These are phyloP conservation scores for Hypoxylon sp. DNA, from an alignment of 2,329 filamentous ascomycete genomes.

Conservation along the genomic window DNA sequence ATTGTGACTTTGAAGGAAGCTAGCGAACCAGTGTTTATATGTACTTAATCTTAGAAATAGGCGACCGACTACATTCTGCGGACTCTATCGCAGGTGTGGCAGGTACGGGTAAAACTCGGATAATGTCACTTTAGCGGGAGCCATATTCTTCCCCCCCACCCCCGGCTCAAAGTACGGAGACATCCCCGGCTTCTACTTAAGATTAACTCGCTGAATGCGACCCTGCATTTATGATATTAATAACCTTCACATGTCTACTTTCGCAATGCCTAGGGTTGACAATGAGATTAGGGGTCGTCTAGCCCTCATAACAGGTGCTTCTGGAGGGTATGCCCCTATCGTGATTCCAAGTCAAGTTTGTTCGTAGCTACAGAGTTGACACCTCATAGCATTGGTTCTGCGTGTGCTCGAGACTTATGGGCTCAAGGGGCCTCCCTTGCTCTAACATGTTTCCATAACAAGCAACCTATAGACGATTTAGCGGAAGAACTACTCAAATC, in stretches of 20 bases:
- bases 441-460: slow-evolving; percentile 54
- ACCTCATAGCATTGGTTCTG: slow-evolving; percentile 54
- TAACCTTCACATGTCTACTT: slow-evolving; percentile 10
- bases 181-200: not conserved
- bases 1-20: not conserved
- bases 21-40: too few relatives aligned
- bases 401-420: slow-evolving; percentile 55
- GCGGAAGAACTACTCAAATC: slow-evolving; percentile 49
- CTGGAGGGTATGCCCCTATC: slow-evolving; percentile 52
- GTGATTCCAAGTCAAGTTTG: slow-evolving; percentile 6
- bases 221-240: not conserved
- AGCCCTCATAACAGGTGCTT: slow-evolving; percentile 57
- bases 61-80: not conserved
- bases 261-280: slow-evolving; percentile 52
- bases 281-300: slow-evolving; percentile 55
- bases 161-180: slow-evolving; percentile 15
- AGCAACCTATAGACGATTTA: slow-evolving; percentile 51
- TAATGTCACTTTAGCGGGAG: not conserved
- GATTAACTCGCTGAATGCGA: not conserved
- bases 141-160: slow-evolving; percentile 1
- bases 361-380: slow-evolving; percentile 32
- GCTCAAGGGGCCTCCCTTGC: slow-evolving; percentile 55
- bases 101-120: too few relatives aligned
- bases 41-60: not conserved
- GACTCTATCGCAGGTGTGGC: not conserved